Base-by-base conservation (phyloP, 2,329 filamentous ascomycete genomes). In the Fusarium algeriense region DNA sequence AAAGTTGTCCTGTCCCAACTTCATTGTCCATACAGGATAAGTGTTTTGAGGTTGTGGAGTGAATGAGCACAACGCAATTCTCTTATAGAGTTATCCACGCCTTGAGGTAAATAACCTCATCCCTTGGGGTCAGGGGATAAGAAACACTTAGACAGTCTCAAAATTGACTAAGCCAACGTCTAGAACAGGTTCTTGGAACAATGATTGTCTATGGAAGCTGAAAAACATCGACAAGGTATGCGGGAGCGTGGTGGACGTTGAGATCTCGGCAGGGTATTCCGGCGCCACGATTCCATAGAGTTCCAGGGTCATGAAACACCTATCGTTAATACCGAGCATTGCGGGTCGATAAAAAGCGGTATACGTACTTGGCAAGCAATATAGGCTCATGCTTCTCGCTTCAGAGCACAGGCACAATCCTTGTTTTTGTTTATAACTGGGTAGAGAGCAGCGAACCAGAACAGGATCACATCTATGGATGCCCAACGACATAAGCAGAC, bases 331-430 rank as follows among this genome's bases (percentile, higher is more conserved):
- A 38, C 46, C 38, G 28, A 59, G 63, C 45, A 60, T 48, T 50
- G 66, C 61, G 69, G 69, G 60, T 67, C 61, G 45, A 34, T 46
- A 70, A 70, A 64, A 23, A 55, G 69, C 69, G 69, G 69, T 69
- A 71, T 66, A 61, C 26, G 35, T 46, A 35, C 35, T 49, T 54
- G 26, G 43, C 37, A 59, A 23, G 15, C 34, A 41, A 56, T 46
- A 35, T 55, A 61, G 41, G 37, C 38, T 56, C 40, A 63, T 63
- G 53, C 41, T 53, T 41, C 48, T 48, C 40, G 56, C 38, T 54
- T 61, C 14, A 28, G 37, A 20, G 30, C 37, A 23, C n/a, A 44
- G 43, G 50, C 54, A 40, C 35, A 28, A 54, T 65, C 67, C 68
- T 64, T 69, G 53, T 30, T 56, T 30, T 20, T 34, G 35, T 46